Base-by-base conservation (phyloP, 768 basidiomycete species). In the Pleurotus platypus region DNA sequence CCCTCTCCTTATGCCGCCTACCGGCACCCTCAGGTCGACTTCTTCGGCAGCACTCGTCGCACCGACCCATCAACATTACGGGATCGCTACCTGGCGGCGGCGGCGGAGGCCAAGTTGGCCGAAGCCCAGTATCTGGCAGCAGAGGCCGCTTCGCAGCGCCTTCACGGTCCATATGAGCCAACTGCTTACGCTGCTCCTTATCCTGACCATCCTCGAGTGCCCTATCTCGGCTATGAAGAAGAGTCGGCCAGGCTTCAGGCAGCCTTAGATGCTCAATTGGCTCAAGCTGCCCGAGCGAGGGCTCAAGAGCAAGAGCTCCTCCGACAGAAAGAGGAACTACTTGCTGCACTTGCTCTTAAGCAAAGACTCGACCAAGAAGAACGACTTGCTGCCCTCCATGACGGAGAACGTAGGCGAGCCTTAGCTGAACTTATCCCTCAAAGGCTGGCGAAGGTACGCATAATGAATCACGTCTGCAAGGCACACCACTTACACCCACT, bases 51-150 rank as follows among this genome's bases (percentile, higher is more conserved):
- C 30, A 26, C 37, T 46, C 56, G 18, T 39, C 58, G 15, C 20
- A 22, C 49, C 26, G 39, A 53, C 37, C 43, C 49, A 60, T 46
- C 58, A 57, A 64, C 49, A 39, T 63, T 72, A 35, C 70, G 72
- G 20, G 67, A 73, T 20, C 69, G 66, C 22, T 76, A 77, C 59
- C 61, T 75, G 24, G 67, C 69, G 45, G 72, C 75, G 22, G 61
- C 75, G 20, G 72, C 73, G 6, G 66, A 70, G 54, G 70, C 69
- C 16, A 67, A 68, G 57, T 68, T 72, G 47, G 73, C 75, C 5
- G 72, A 75, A 60, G 67, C 67, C 12, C 70, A 74, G 42, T 74
- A 72, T 39, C 63, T 76, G 37, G 69, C 70, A 39, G 69, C 67
- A 4, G 65, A 30, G 15, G 50, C 57, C 16, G 68, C 70, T 35